A percentile compares a stretch with the other conserved stretches of the same genome.
phyloP scores from a whole-genome alignment of 352 stramenopile genomes.

The Phytopythium sindhum region DNA sequence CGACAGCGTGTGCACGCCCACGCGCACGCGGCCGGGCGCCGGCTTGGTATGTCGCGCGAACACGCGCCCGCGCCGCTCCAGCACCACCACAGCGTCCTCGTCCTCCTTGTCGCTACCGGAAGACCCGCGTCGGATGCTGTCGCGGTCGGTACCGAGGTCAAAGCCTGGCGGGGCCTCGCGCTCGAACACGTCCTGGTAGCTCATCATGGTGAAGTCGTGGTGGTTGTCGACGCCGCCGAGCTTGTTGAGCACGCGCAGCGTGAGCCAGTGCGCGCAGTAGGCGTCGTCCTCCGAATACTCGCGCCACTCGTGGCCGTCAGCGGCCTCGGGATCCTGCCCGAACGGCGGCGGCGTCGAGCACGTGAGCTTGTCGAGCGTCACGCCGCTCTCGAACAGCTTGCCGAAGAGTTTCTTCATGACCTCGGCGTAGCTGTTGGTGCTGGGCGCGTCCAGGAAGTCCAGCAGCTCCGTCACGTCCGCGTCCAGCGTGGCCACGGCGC shows the following conservation, averaged over 20 bases:
- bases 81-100: not conserved
- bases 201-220: conserved; percentile 66
- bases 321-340: conserved; percentile 25
- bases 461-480: conserved; percentile 43
- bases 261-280: conserved; percentile 68
- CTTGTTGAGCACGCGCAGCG: conserved; percentile 38
- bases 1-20: conserved; percentile 53
- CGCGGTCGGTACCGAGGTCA: not conserved
- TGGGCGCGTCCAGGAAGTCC: conserved; percentile 38
- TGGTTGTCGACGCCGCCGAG: conserved; percentile 33
- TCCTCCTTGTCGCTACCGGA: not conserved
- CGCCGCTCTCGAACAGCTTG: conserved; percentile 43
- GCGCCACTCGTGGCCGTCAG: conserved; percentile 16
- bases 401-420: conserved; percentile 62
- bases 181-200: conserved; percentile 66
- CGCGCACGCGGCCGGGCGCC: conserved; percentile 16
- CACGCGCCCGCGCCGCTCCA: conserved; percentile 1
- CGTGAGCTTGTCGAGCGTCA: conserved; percentile 60
- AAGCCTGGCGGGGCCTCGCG: conserved; percentile 19
- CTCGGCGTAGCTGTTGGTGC: conserved; percentile 39
- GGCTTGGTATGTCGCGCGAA: conserved; percentile 8
- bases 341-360: conserved; percentile 56
- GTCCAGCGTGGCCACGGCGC: conserved; percentile 54
- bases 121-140: conserved; percentile 1
- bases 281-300: conserved; percentile 61